Percentiles rank a stretch among this genome's conserved stretches.
Evolutionary conservation across 2,329 filamentous ascomycete genomes (phyloP).

Genomic region (Trichoderma arundinaceum): DNA sequence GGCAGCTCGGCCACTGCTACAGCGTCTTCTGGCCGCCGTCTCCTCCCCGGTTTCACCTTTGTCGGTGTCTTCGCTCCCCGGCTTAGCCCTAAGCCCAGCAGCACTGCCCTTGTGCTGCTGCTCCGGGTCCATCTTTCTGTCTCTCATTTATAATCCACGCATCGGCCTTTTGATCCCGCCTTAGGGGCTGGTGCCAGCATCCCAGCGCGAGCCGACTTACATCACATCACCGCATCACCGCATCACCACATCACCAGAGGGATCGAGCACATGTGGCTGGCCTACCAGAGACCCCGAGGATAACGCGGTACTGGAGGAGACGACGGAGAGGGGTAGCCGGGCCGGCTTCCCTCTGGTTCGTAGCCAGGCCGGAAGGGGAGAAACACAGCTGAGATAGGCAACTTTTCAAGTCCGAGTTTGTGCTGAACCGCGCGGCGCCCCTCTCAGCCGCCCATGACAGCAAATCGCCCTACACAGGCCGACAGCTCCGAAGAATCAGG

Average conservation of each 20-base stretch:
- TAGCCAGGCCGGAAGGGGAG: not conserved
- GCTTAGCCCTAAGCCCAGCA: not conserved
- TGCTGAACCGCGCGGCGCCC: not conserved
- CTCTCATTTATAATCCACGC: slow-evolving; percentile 1
- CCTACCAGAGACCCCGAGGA: not conserved
- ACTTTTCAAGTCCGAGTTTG: not conserved
- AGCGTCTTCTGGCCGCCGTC: not conserved
- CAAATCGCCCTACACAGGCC: not conserved
- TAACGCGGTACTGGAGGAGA: slow-evolving; percentile 2
- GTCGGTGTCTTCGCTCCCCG: slow-evolving; percentile 5
- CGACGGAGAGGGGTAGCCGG: slow-evolving; percentile 3
- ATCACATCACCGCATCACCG: slow-evolving; percentile 26
- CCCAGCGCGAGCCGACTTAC: slow-evolving; percentile 17
- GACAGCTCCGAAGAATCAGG: not conserved
- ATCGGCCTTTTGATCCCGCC: not conserved
- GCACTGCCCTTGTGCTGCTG: not conserved
- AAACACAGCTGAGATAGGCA: not conserved
- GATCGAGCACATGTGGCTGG: slow-evolving; percentile 2
- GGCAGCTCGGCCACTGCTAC: not conserved
- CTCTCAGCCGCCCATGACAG: not conserved
- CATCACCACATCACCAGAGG: slow-evolving; percentile 1
- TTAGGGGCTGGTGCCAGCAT: not conserved
- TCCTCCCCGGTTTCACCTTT: slow-evolving; percentile 8
- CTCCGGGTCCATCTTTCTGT: not conserved
- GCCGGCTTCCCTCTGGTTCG: not conserved